These are phyloP conservation scores for Ogataea wickerhamii DNA, from an alignment of 805 yeast species.

Conservation along the genomic window DNA sequence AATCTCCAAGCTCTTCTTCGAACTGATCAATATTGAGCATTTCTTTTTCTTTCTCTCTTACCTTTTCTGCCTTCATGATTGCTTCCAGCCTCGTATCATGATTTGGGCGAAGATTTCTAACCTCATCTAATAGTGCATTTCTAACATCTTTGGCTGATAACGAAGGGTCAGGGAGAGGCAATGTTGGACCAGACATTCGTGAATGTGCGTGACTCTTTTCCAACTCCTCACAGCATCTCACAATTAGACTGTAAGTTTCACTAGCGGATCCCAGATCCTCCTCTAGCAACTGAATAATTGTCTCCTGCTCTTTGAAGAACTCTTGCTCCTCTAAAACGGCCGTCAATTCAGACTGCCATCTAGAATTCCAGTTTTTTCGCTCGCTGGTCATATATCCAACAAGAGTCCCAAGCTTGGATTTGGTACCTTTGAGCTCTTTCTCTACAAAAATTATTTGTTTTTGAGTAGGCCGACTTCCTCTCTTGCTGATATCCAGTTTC, in stretches of 20 bases:
- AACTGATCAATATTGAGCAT: slow-evolving; percentile 58
- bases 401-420: slow-evolving; percentile 48
- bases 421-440: slow-evolving; percentile 62
- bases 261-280: slow-evolving; percentile 78
- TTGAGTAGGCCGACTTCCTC: slow-evolving; percentile 79
- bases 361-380: slow-evolving; percentile 80
- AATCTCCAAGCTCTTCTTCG: slow-evolving; percentile 79
- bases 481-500: slow-evolving; percentile 84
- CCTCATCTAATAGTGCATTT: slow-evolving; percentile 79
- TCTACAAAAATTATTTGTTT: slow-evolving; percentile 65
- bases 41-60: slow-evolving; percentile 68
- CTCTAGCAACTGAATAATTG: slow-evolving; percentile 68
- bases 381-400: slow-evolving; percentile 62
- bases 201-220: slow-evolving; percentile 41
- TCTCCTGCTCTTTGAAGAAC: slow-evolving; percentile 85
- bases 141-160: slow-evolving; percentile 54
- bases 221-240: slow-evolving; percentile 77
- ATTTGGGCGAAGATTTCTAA: slow-evolving; percentile 73
- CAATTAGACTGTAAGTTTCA: slow-evolving; percentile 79
- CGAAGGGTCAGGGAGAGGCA: slow-evolving; percentile 51
- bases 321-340: slow-evolving; percentile 93
- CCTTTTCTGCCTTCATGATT: slow-evolving; percentile 77
- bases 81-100: slow-evolving; percentile 87
- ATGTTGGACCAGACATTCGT: slow-evolving; percentile 28
- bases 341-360: slow-evolving; percentile 90